These are phyloP conservation scores for Neovahlkampfia damariscottae DNA, from an alignment of 78 protist genomes.

Conservation along the genomic window DNA sequence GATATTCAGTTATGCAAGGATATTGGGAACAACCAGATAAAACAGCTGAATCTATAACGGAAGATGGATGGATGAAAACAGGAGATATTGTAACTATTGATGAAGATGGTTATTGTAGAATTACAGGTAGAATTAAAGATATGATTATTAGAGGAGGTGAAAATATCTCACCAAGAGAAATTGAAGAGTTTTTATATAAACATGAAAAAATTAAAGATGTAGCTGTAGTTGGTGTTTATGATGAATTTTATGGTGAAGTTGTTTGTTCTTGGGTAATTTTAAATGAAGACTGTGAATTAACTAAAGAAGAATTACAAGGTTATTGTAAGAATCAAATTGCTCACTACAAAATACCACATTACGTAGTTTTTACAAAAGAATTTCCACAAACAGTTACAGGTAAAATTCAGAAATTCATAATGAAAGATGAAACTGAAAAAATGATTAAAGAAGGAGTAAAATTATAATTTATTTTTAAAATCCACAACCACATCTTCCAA, in stretches of 20 bases:
- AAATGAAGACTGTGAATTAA: not conserved
- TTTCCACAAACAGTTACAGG: slow-evolving; percentile 32
- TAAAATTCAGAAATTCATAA: slow-evolving; percentile 16
- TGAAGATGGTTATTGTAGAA: slow-evolving; percentile 19
- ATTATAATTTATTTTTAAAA: too few species aligned
- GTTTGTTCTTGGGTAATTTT: slow-evolving; percentile 20
- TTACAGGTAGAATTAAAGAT: slow-evolving; percentile 42
- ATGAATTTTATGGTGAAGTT: slow-evolving; percentile 22
- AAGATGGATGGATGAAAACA: slow-evolving; percentile 39
- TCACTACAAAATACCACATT: slow-evolving; percentile 23
- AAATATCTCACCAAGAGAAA: slow-evolving; percentile 38
- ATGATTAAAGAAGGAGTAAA: not conserved
- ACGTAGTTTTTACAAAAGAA: not conserved
- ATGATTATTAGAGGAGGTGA: slow-evolving; percentile 53
- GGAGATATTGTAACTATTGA: slow-evolving; percentile 41
- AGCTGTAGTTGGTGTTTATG: slow-evolving; percentile 35
- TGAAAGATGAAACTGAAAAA: slow-evolving; percentile 9
- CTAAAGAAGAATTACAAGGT: not conserved
- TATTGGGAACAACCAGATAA: slow-evolving; percentile 7
- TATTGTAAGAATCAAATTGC: slow-evolving; percentile 27
- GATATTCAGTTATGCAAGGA: slow-evolving; percentile 39
- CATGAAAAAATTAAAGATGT: slow-evolving; percentile 15
- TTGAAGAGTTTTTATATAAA: slow-evolving; percentile 21
- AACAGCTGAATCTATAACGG: slow-evolving; percentile 22
- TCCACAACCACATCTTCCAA: too few species aligned